phyloP scores from a whole-genome alignment of 2,329 filamentous ascomycete genomes.

The Aspergillus quadrilineatus region DNA sequence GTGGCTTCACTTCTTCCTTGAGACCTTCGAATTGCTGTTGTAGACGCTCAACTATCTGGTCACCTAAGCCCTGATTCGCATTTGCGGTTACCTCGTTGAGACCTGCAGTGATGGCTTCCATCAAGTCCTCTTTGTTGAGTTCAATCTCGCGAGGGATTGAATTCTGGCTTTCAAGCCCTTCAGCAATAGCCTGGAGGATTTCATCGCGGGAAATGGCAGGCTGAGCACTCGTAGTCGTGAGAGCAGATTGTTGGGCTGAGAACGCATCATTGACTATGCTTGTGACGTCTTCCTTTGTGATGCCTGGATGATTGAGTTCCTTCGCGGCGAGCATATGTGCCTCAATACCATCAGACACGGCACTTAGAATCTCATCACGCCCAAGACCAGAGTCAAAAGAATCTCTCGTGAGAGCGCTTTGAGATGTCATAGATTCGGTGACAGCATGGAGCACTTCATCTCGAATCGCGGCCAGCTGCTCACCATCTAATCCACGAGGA shows the following conservation, averaged over 20 bases:
- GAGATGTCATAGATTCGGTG: slow-evolving; percentile 29
- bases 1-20: slow-evolving; percentile 70
- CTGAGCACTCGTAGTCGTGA: slow-evolving; percentile 33
- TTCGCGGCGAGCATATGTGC: slow-evolving; percentile 48
- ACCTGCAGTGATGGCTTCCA: slow-evolving; percentile 58
- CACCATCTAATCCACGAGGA: slow-evolving; percentile 23
- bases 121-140: slow-evolving; percentile 54
- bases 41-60: slow-evolving; percentile 60
- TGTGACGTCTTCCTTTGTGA: slow-evolving; percentile 33
- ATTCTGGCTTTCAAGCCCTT: slow-evolving; percentile 54
- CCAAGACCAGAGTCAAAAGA: slow-evolving; percentile 44
- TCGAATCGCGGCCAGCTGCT: slow-evolving; percentile 30
- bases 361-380: slow-evolving; percentile 59
- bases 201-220: slow-evolving; percentile 53
- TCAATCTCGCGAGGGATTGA: slow-evolving; percentile 59
- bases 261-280: slow-evolving; percentile 36
- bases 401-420: slow-evolving; percentile 32
- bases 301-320: slow-evolving; percentile 52
- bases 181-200: slow-evolving; percentile 58
- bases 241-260: slow-evolving; percentile 28
- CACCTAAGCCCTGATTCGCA: slow-evolving; percentile 53
- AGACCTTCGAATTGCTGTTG: slow-evolving; percentile 61
- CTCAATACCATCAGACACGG: slow-evolving; percentile 58
- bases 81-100: slow-evolving; percentile 55
- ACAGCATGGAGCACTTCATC: slow-evolving; percentile 38